These are phyloP conservation scores for Solanum piurae DNA, from an alignment of 257 asterid genomes.

Conservation along the genomic window DNA sequence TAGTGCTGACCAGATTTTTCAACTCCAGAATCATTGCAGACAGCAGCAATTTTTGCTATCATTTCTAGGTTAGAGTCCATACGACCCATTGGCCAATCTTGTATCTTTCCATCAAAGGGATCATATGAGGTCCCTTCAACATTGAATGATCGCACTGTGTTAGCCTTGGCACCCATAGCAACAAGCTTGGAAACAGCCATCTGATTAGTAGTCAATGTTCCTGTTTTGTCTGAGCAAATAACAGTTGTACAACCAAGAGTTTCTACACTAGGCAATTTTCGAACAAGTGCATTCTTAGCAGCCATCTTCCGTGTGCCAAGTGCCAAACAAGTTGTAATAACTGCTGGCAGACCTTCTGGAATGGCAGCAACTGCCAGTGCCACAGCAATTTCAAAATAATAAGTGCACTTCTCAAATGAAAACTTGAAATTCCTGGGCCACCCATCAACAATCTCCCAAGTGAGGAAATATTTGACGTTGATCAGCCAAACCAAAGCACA, in stretches of 20 bases:
- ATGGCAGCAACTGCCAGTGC: conserved; percentile 99
- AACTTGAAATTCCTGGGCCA: conserved; percentile 93
- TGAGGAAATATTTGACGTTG: conserved; percentile 83
- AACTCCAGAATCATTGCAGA: conserved; percentile 92
- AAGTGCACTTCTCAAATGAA: conserved; percentile 98
- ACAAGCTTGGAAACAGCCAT: conserved; percentile 93
- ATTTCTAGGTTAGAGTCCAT: conserved; percentile 74
- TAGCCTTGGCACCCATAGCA: conserved; percentile 54
- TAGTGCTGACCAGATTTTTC: conserved; percentile 66
- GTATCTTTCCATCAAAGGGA: conserved; percentile 86
- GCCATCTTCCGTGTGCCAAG: conserved; percentile 99
- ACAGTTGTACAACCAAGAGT: conserved; percentile 99
- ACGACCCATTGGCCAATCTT: conserved; percentile 58
- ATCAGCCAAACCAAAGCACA: conserved; percentile 92
- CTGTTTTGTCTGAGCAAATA: conserved; percentile 96
- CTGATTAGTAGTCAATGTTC: conserved; percentile 94
- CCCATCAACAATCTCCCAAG: conserved; percentile 90
- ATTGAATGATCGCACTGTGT: conserved; percentile 42
- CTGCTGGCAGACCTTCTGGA: conserved; percentile 99
- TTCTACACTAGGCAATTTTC: conserved; percentile 98
- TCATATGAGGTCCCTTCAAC: conserved; percentile 82
- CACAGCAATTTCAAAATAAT: conserved; percentile 96
- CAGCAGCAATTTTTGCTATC: conserved; percentile 91
- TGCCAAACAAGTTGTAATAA: conserved; percentile 94
- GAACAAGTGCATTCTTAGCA: conserved; percentile 98